A percentile compares a stretch with the other conserved stretches of the same genome.
Evolutionary conservation across 2,329 filamentous ascomycete species (phyloP).

Genomic region (Monosporascus sp.): DNA sequence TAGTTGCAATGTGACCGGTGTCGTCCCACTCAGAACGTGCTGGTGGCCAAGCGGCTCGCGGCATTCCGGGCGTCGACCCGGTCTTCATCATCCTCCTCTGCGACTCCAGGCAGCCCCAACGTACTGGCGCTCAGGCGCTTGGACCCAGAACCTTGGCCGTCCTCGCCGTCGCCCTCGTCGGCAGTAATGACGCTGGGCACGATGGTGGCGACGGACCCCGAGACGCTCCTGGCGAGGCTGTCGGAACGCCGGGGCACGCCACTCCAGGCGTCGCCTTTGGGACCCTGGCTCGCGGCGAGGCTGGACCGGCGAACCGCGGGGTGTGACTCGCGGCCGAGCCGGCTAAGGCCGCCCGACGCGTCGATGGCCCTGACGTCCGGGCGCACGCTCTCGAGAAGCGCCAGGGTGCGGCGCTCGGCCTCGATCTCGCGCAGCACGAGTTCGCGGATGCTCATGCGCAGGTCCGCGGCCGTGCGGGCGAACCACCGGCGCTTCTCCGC

Average conservation of each 20-base stretch:
- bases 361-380: constrained; percentile 93
- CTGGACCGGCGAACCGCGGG: constrained; percentile 68
- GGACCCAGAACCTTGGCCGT: constrained; percentile 32
- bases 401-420: constrained; percentile 83
- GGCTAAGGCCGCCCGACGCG: constrained; percentile 79
- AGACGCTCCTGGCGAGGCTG: constrained; percentile 70
- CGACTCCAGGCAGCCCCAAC: constrained; percentile 50
- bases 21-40: constrained; percentile 68
- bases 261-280: constrained; percentile 97
- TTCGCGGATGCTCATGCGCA: constrained; percentile 79
- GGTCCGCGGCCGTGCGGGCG: constrained; percentile 74
- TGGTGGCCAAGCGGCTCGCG: constrained; percentile 86
- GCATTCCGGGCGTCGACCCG: constrained; percentile 93
- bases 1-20: too few relatives aligned
- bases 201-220: constrained; percentile 63
- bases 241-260: constrained; percentile 82
- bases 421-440: constrained; percentile 95
- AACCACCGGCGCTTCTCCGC: constrained; percentile 91
- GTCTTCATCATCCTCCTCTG: constrained; percentile 86
- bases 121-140: constrained; percentile 32
- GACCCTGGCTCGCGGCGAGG: constrained; percentile 83
- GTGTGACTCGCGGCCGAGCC: constrained; percentile 83
- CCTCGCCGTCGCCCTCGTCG: constrained; percentile 55
- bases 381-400: constrained; percentile 87
- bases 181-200: constrained; percentile 30